Conservation (phyloP, 345 rosid species). For the Atalantia buxifolia region DNA sequence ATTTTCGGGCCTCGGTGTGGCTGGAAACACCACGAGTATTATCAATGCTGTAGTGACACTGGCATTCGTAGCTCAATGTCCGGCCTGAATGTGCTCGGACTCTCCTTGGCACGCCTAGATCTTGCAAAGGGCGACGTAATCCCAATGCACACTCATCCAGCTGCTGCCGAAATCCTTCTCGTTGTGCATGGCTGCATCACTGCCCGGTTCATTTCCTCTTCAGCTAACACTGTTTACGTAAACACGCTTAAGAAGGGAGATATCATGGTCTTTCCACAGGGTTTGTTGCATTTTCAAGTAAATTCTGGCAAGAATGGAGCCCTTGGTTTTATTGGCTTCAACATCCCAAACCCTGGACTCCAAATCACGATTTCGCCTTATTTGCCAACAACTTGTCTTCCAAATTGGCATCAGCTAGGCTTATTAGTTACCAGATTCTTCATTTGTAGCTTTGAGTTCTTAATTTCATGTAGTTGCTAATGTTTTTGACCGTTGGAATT, state of each 20-base stretch:
- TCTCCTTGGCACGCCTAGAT: slow-evolving; percentile 68
- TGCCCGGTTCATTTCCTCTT: slow-evolving; percentile 69
- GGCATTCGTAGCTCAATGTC: slow-evolving; percentile 59
- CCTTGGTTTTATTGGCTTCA: slow-evolving; percentile 52
- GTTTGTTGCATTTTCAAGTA: slow-evolving; percentile 72
- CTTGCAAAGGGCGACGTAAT: slow-evolving; percentile 65
- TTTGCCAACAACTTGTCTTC: slow-evolving; percentile 62
- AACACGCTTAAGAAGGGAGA: slow-evolving; percentile 59
- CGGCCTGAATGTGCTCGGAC: slow-evolving; percentile 73
- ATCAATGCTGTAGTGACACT: slow-evolving; percentile 74
- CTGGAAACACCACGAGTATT: slow-evolving; percentile 68
- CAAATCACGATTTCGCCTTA: slow-evolving; percentile 71
- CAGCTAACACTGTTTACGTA: slow-evolving; percentile 40
- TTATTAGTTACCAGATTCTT: not conserved
- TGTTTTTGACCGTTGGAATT: not conserved
- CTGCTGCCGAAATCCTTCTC: slow-evolving; percentile 57
- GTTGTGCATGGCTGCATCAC: slow-evolving; percentile 52
- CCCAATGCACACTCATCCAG: slow-evolving; percentile 91
- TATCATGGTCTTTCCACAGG: slow-evolving; percentile 72
- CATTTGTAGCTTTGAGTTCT: not conserved
- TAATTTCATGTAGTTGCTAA: not conserved
- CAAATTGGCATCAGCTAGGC: slow-evolving; percentile 50
- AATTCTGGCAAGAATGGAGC: slow-evolving; percentile 35
- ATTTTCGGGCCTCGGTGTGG: slow-evolving; percentile 41
- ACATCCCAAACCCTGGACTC: slow-evolving; percentile 59